Conservation (phyloP, 176 grass and related monocot genomes). For the Juncus inflexus region DNA sequence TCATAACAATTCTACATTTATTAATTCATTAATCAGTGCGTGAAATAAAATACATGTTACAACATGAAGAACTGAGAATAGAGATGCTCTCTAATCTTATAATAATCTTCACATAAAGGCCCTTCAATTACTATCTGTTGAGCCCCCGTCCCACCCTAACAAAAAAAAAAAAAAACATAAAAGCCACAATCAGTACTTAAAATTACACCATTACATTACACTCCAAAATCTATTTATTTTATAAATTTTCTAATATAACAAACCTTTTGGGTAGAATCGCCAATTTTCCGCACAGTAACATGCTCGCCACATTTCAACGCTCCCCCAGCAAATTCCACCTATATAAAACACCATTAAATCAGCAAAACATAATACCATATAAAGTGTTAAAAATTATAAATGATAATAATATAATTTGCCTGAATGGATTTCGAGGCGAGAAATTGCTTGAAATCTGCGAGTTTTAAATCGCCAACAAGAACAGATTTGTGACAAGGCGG, state of each 20-base stretch:
- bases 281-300: constrained; percentile 74
- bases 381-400: not conserved
- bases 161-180: not conserved
- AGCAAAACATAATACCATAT: not conserved
- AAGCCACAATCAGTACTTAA: not conserved
- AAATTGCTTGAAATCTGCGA: constrained; percentile 92
- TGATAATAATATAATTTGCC: constrained; percentile 30
- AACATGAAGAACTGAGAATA: constrained; percentile 81
- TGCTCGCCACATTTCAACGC: constrained; percentile 79
- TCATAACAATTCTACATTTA: not conserved
- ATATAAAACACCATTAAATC: constrained; percentile 9
- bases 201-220: not conserved
- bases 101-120: constrained; percentile 81
- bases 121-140: constrained; percentile 91
- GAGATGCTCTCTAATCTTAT: constrained; percentile 77
- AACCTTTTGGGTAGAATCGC: constrained; percentile 80
- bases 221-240: not conserved
- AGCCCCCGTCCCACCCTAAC: constrained; percentile 54
- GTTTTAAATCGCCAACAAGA: constrained; percentile 79
- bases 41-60: constrained; percentile 26
- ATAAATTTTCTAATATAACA: constrained; percentile 5
- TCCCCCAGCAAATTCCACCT: constrained; percentile 88
- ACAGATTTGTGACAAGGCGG: constrained; percentile 74
- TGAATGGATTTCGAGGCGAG: constrained; percentile 75
- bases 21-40: constrained; percentile 10